phyloP scores from a whole-genome alignment of 192 early-diverging fungal species.

The Coemansia sp. region DNA sequence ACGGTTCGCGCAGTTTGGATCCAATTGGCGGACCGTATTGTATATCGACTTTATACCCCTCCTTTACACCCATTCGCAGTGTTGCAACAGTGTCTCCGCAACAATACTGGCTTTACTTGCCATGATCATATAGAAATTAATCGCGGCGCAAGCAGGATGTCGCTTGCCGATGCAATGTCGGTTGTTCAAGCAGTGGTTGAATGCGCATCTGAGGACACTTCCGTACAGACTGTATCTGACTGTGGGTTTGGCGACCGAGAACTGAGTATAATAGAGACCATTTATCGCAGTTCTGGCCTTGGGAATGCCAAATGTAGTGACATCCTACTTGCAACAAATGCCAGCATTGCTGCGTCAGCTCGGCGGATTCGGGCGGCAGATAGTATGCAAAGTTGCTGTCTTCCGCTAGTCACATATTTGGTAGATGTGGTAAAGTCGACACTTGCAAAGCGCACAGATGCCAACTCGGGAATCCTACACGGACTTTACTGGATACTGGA shows the following conservation, averaged over 20 bases:
- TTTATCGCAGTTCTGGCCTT: conserved; percentile 7
- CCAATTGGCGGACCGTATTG: conserved; percentile 7
- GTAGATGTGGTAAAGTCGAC: not conserved
- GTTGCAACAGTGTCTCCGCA: not conserved
- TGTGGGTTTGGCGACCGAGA: conserved; percentile 10
- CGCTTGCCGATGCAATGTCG: conserved; percentile 27
- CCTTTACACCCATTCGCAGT: conserved; percentile 6
- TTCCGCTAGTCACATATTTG: conserved; percentile 6
- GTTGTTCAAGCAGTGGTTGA: conserved; percentile 12
- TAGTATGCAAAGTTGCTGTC: not conserved
- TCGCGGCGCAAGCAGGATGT: conserved; percentile 6
- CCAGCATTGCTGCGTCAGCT: conserved; percentile 10
- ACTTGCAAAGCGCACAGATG: not conserved
- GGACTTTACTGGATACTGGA: conserved; percentile 37
- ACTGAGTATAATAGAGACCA: conserved; percentile 8
- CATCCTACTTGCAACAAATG: not conserved
- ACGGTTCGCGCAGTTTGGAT: conserved; percentile 23
- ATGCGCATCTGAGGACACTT: not conserved
- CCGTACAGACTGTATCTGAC: not conserved
- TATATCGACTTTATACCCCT: not conserved
- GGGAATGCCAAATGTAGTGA: not conserved
- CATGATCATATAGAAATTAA: not conserved
- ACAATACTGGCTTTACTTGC: not conserved
- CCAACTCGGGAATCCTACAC: not conserved
- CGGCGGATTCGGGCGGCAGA: conserved; percentile 10